These are phyloP conservation scores for Geranium rotundifolium DNA, from an alignment of 345 rosid genomes.

Conservation along the genomic window DNA sequence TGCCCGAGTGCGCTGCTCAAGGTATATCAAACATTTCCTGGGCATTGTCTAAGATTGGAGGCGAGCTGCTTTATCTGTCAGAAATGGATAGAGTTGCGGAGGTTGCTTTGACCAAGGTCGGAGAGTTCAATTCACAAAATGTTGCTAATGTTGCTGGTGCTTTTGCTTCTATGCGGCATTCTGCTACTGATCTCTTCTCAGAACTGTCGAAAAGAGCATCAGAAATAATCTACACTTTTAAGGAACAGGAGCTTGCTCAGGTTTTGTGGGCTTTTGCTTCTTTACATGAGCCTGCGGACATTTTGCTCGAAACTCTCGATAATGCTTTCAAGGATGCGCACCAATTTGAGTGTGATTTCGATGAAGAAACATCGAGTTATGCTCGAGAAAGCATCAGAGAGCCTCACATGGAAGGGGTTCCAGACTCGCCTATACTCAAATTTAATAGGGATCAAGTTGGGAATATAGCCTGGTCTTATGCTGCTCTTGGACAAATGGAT, in stretches of 20 bases:
- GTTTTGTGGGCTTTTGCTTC: conserved; percentile 91
- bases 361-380: conserved; percentile 9
- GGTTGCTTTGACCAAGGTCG: conserved; percentile 59
- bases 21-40: conserved; percentile 86
- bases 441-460: conserved; percentile 80
- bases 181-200: conserved; percentile 60
- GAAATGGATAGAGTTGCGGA: conserved; percentile 97
- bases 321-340: conserved; percentile 31
- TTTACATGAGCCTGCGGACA: conserved; percentile 55
- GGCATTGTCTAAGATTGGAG: conserved; percentile 88
- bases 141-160: conserved; percentile 91
- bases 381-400: conserved; percentile 11
- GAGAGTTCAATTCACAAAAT: conserved; percentile 76
- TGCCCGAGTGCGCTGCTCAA: conserved; percentile 88
- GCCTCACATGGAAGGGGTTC: conserved; percentile 14
- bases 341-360: conserved; percentile 40
- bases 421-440: conserved; percentile 36
- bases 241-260: conserved; percentile 84
- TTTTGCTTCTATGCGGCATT: conserved; percentile 79
- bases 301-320: conserved; percentile 60
- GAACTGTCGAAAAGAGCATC: conserved; percentile 62
- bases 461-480: conserved; percentile 93
- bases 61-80: conserved; percentile 73
- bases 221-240: conserved; percentile 32
- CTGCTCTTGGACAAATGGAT: conserved; percentile 67